Conservation (phyloP, 306 rosid genomes). For the Fragaria nilgerrensis region DNA sequence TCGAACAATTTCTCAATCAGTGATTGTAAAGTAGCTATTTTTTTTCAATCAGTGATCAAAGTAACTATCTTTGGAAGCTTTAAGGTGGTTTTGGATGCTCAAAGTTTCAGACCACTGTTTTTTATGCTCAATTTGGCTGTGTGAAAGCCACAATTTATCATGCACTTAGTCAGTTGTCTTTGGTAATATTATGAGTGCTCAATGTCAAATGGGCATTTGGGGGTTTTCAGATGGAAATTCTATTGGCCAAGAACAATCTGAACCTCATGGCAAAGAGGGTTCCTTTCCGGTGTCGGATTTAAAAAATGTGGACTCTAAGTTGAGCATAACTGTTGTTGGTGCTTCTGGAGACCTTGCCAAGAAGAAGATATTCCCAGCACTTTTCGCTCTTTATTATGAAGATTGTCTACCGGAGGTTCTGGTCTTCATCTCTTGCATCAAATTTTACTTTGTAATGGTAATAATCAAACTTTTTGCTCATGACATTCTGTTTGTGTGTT, state of each 20-base stretch:
- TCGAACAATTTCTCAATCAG: not conserved
- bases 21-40: conserved; percentile 2
- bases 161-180: conserved; percentile 10
- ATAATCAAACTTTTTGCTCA: not conserved
- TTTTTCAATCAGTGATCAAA: conserved; percentile 6
- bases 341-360: conserved; percentile 99
- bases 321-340: conserved; percentile 88
- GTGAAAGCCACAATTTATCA: conserved; percentile 3
- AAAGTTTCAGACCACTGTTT: conserved; percentile 12
- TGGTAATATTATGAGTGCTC: conserved; percentile 16
- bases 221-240: conserved; percentile 53
- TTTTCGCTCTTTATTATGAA: conserved; percentile 90
- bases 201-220: conserved; percentile 27
- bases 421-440: conserved; percentile 8
- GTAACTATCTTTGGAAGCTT: conserved; percentile 7
- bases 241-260: conserved; percentile 40
- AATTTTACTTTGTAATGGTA: conserved; percentile 3
- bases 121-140: conserved; percentile 4
- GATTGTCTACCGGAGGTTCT: conserved; percentile 82
- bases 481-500: conserved; percentile 15
- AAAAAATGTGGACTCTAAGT: conserved; percentile 46
- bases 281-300: conserved; percentile 39
- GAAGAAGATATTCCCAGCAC: conserved; percentile 96
- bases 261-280: conserved; percentile 36
- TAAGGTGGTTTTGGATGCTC: not conserved